Percentiles rank a stretch among this genome's conserved stretches.
Conservation (phyloP, 225 moss, liverwort and hornwort species). For the Neckera pumila region DNA sequence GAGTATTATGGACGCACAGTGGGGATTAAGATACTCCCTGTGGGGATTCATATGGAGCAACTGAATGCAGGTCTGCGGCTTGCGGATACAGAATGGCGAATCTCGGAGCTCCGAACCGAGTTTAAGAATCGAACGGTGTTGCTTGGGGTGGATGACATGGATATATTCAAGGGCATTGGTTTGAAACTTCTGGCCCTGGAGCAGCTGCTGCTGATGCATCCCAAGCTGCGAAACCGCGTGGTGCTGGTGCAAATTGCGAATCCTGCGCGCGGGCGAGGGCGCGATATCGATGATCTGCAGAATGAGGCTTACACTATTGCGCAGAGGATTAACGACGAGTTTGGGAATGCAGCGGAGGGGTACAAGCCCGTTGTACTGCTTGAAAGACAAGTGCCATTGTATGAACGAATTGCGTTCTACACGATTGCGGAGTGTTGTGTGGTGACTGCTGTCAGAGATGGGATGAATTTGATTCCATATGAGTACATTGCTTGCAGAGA, state of each 20-base stretch:
- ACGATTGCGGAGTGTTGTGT: constrained; percentile 90
- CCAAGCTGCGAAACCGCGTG: constrained; percentile 50
- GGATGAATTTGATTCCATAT: constrained; percentile 89
- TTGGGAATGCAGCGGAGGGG: constrained; percentile 48
- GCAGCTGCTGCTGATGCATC: constrained; percentile 64
- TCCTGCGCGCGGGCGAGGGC: constrained; percentile 62
- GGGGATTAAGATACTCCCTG: constrained; percentile 90
- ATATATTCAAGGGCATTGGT: constrained; percentile 85
- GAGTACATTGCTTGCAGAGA: constrained; percentile 82
- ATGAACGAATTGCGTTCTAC: constrained; percentile 74
- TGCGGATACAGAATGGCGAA: constrained; percentile 54
- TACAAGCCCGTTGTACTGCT: constrained; percentile 64
- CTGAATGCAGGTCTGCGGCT: constrained; percentile 47
- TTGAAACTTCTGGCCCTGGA: constrained; percentile 83
- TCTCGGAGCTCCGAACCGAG: constrained; percentile 53
- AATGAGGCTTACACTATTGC: constrained; percentile 63
- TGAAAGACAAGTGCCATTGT: constrained; percentile 57
- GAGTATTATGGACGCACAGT: constrained; percentile 89
- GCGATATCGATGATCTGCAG: constrained; percentile 66
- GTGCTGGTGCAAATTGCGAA: constrained; percentile 83
- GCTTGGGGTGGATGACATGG: constrained; percentile 92
- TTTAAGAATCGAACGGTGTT: constrained; percentile 56
- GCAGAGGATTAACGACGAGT: constrained; percentile 65
- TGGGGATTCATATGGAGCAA: constrained; percentile 94
- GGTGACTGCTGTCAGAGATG: constrained; percentile 82